phyloP scores from a whole-genome alignment of 805 yeast species.

The Wickerhamiella dianesei region DNA sequence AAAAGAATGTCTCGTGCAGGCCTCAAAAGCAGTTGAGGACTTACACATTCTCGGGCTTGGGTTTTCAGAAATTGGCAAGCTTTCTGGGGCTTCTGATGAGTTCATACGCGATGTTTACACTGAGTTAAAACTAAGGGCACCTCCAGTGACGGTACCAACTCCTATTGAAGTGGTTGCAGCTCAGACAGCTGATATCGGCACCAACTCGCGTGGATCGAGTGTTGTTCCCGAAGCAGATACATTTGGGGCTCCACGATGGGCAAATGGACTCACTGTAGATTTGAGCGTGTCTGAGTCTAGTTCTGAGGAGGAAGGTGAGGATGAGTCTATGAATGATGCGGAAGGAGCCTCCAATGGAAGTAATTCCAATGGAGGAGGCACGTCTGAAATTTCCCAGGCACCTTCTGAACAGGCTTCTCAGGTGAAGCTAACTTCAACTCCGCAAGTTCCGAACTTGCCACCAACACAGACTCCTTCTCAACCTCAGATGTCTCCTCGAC shows the following conservation, averaged over 20 bases:
- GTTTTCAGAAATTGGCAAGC: neutral
- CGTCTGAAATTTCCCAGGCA: no score
- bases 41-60: neutral
- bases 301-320: slow-evolving; percentile 5
- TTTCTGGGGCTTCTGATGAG: slow-evolving; percentile 6
- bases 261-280: slow-evolving; percentile 1
- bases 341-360: no score
- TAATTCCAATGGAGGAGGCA: no score
- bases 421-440: no score
- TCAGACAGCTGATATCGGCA: neutral
- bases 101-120: slow-evolving; percentile 6
- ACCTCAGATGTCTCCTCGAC: no score
- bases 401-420: no score
- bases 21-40: slow-evolving; percentile 7
- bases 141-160: slow-evolving; percentile 1
- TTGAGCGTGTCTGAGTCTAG: neutral
- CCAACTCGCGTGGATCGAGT: neutral
- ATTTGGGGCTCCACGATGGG: slow-evolving; percentile 15
- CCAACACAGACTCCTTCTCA: no score
- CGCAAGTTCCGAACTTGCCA: no score
- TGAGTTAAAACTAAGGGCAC: slow-evolving; percentile 1
- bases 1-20: slow-evolving; percentile 4
- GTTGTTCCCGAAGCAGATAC: neutral
- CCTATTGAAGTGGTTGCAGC: neutral
- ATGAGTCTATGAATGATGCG: no score